Conservation (phyloP, 2,329 filamentous ascomycete species). For the Salinomyces thailandicus region DNA sequence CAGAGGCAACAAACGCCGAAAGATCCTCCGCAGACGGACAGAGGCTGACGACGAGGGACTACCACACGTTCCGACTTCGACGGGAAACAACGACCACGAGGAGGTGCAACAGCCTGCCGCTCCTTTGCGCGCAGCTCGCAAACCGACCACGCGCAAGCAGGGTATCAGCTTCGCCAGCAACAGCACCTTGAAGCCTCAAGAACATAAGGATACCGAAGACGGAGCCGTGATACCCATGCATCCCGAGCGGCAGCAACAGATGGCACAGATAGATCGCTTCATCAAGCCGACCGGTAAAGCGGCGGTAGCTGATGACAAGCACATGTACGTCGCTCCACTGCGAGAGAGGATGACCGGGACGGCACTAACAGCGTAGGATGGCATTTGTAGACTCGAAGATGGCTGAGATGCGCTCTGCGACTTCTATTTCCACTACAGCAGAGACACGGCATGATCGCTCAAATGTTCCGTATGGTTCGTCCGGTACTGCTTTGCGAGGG, state of each 20-base stretch:
- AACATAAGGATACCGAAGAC: slow-evolving; percentile 13
- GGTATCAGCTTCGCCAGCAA: slow-evolving; percentile 21
- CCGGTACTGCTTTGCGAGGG: no score
- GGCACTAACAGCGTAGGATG: slow-evolving; percentile 64
- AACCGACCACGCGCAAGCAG: slow-evolving; percentile 14
- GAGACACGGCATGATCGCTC: no score
- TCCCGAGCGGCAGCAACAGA: slow-evolving; percentile 25
- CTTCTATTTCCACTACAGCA: no score
- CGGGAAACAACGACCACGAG: not conserved
- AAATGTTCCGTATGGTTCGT: no score
- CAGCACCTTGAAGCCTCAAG: slow-evolving; percentile 1
- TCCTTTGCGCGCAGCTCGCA: not conserved
- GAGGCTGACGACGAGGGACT: slow-evolving; percentile 16
- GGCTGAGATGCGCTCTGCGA: slow-evolving; percentile 41
- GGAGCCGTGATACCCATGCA: slow-evolving; percentile 22
- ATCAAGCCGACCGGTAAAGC: slow-evolving; percentile 61
- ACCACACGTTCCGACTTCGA: not conserved
- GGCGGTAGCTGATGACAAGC: slow-evolving; percentile 54
- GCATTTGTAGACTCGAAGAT: slow-evolving; percentile 75
- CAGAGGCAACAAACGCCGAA: slow-evolving; percentile 41
- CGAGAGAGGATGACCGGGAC: slow-evolving; percentile 8
- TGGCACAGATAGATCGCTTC: slow-evolving; percentile 48
- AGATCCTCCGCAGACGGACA: slow-evolving; percentile 38
- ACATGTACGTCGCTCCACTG: slow-evolving; percentile 56
- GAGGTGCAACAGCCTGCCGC: no score